A percentile compares a stretch with the other conserved stretches of the same genome.
Evolutionary conservation across 106 monocot species (phyloP).

Genomic region (Narthecium ossifragum): DNA sequence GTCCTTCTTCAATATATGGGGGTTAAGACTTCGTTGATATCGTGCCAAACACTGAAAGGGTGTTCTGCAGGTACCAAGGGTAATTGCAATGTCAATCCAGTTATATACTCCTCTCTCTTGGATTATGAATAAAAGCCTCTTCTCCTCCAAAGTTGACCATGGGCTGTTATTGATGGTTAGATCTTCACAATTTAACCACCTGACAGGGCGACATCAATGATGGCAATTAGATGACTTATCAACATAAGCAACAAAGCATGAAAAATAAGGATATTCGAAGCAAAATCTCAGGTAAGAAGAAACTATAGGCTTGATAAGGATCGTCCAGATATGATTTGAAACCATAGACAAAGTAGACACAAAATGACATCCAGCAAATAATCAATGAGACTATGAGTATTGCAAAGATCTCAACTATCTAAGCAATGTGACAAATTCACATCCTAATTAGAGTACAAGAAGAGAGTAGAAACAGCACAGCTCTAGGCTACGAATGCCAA

Average conservation of each 20-base stretch:
- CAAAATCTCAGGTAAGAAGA: neutral
- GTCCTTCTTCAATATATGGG: slow-evolving; percentile 76
- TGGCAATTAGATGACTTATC: neutral
- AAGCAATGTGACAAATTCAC: too few relatives aligned
- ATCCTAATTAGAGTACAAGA: too few relatives aligned
- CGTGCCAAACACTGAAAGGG: slow-evolving; percentile 93
- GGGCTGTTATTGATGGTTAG: slow-evolving; percentile 65
- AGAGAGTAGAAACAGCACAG: too few relatives aligned
- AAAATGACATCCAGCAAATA: neutral
- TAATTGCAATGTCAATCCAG: slow-evolving; percentile 74
- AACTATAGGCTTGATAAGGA: too few relatives aligned
- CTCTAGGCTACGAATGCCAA: too few relatives aligned
- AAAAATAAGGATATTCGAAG: neutral
- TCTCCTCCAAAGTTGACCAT: slow-evolving; percentile 87
- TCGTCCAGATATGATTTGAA: too few relatives aligned
- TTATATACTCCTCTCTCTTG: slow-evolving; percentile 81
- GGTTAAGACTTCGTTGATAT: slow-evolving; percentile 97
- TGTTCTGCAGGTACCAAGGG: slow-evolving; percentile 62
- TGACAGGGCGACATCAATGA: slow-evolving; percentile 6
- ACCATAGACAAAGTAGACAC: too few relatives aligned
- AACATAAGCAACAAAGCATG: neutral
- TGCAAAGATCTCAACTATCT: too few relatives aligned
- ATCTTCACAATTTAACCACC: slow-evolving; percentile 93
- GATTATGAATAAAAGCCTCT: slow-evolving; percentile 67
- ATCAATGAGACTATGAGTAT: too few relatives aligned